Conservation (phyloP, 2,329 filamentous ascomycete species). For the Fusarium tanahbumbuense region DNA sequence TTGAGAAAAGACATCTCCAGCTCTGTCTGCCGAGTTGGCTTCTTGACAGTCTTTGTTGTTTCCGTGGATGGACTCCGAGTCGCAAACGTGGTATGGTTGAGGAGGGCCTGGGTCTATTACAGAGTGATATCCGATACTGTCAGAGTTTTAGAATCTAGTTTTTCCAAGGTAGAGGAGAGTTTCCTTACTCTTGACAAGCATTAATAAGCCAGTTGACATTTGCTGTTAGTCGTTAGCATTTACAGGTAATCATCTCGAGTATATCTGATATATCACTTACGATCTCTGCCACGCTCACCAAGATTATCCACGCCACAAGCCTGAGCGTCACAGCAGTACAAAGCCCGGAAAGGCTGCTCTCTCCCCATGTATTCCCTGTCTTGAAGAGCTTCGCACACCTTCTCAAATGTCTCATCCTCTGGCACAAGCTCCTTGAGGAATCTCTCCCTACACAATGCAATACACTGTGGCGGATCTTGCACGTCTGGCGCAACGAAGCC, state of each 20-base stretch:
- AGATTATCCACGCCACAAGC: constrained; percentile 61
- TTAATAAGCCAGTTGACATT: constrained; percentile 64
- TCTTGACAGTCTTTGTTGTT: constrained; percentile 28
- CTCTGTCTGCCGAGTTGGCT: neutral
- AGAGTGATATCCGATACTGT: constrained; percentile 44
- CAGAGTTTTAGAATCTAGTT: constrained; percentile 12
- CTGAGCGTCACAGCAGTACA: constrained; percentile 65
- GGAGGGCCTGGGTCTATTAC: constrained; percentile 47
- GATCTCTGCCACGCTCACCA: constrained; percentile 55
- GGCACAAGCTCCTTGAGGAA: constrained; percentile 49
- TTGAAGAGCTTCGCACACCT: constrained; percentile 50
- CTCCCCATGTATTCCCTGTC: constrained; percentile 41
- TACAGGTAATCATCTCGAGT: neutral
- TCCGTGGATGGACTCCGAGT: constrained; percentile 14
- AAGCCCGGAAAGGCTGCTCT: constrained; percentile 53
- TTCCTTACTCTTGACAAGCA: constrained; percentile 61
- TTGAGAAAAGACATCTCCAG: constrained; percentile 5
- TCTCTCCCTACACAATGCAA: constrained; percentile 49
- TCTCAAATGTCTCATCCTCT: constrained; percentile 47
- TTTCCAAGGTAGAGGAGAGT: neutral
- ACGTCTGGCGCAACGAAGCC: constrained; percentile 47
- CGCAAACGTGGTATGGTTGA: constrained; percentile 40
- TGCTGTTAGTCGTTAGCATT: constrained; percentile 51
- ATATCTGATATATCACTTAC: constrained; percentile 47
- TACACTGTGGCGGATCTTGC: constrained; percentile 50